A percentile compares a stretch with the other conserved stretches of the same genome.
Evolutionary conservation across 202 grass and related monocot species (phyloP).

Genomic region (Hordeum pubiflorum): DNA sequence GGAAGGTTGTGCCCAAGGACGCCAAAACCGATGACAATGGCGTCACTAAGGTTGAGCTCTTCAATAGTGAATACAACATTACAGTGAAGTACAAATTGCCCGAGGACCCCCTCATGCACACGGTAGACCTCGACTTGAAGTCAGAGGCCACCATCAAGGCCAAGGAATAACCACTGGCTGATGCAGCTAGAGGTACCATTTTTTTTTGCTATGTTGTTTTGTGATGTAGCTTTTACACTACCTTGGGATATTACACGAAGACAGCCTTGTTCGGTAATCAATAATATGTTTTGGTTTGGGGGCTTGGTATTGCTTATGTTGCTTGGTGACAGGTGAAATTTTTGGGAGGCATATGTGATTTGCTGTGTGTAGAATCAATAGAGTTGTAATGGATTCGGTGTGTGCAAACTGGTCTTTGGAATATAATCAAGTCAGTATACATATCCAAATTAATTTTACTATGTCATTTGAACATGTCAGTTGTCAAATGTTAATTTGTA

Average conservation of each 20-base stretch:
- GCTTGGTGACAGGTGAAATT: background rate
- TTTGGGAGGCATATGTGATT: background rate
- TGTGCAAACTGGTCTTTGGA: background rate
- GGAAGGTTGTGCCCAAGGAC: constrained; percentile 20
- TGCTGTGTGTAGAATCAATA: background rate
- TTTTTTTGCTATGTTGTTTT: background rate
- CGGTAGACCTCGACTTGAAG: constrained; percentile 30
- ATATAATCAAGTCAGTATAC: background rate
- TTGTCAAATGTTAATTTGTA: background rate
- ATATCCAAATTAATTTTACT: background rate
- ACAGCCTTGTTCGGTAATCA: background rate
- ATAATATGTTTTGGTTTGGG: background rate
- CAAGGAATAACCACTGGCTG: background rate
- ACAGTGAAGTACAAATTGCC: constrained; percentile 31
- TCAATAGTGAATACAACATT: constrained; percentile 56
- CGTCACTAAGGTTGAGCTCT: constrained; percentile 36
- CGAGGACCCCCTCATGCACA: constrained; percentile 33
- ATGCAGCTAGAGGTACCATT: background rate
- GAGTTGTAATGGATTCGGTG: background rate
- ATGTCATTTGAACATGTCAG: background rate
- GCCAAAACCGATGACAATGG: constrained; percentile 39
- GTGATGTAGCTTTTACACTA: background rate
- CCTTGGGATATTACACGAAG: background rate
- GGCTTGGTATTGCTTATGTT: background rate
- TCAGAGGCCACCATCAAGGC: constrained; percentile 9